Conservation (phyloP, 805 yeast genomes). For the Ogataea thermomethanolica region DNA sequence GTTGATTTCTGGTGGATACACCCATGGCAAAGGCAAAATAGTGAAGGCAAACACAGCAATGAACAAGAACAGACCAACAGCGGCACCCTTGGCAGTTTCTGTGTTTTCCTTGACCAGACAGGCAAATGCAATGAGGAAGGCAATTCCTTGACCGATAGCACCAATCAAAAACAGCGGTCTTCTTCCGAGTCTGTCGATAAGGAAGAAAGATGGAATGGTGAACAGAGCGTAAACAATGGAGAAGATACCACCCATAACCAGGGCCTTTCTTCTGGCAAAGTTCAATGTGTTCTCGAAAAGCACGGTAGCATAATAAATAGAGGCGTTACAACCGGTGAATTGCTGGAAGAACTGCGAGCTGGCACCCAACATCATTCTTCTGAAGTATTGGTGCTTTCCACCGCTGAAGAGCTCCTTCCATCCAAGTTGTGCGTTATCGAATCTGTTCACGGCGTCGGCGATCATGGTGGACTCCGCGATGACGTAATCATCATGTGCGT, state of each 20-base stretch:
- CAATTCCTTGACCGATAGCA: slow-evolving; percentile 46
- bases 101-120: slow-evolving; percentile 39
- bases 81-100: slow-evolving; percentile 59
- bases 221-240: slow-evolving; percentile 57
- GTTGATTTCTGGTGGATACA: slow-evolving; percentile 67
- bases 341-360: slow-evolving; percentile 70
- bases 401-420: slow-evolving; percentile 40
- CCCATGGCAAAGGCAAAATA: slow-evolving; percentile 47
- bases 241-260: slow-evolving; percentile 63
- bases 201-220: slow-evolving; percentile 58
- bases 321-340: slow-evolving; percentile 68
- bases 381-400: slow-evolving; percentile 56
- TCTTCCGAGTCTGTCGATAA: slow-evolving; percentile 66
- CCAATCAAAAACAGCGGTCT: slow-evolving; percentile 47
- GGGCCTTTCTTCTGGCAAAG: slow-evolving; percentile 47
- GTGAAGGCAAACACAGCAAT: slow-evolving; percentile 54
- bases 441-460: slow-evolving; percentile 35
- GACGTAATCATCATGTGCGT: slow-evolving; percentile 33
- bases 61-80: slow-evolving; percentile 60
- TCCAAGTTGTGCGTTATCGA: slow-evolving; percentile 33
- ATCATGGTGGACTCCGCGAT: slow-evolving; percentile 25
- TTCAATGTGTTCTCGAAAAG: slow-evolving; percentile 51
- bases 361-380: slow-evolving; percentile 58
- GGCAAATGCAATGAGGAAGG: slow-evolving; percentile 49
- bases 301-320: slow-evolving; percentile 62